Evolutionary conservation across 2,329 filamentous ascomycete species (phyloP).

Genomic region (Rhytidhysteron rufulum): DNA sequence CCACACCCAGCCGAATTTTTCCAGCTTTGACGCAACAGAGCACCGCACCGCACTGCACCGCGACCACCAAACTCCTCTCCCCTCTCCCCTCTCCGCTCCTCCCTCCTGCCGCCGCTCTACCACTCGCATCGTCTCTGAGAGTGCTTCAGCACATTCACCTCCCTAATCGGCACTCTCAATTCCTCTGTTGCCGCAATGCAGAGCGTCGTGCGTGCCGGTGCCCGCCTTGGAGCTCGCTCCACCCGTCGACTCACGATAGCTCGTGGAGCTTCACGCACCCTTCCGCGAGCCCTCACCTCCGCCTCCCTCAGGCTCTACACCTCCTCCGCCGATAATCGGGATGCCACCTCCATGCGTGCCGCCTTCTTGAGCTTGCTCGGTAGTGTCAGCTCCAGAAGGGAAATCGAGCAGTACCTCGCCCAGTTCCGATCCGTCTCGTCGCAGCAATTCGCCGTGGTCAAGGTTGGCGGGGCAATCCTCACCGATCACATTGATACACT

Average conservation of each 20-base stretch:
- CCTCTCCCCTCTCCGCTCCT: background rate
- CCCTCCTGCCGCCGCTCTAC: background rate
- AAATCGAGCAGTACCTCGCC: conserved; percentile 95
- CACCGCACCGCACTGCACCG: too few relatives aligned
- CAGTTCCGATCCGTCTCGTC: conserved; percentile 96
- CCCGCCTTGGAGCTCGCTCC: conserved; percentile 32
- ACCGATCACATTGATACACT: conserved; percentile 91
- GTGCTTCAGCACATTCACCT: background rate
- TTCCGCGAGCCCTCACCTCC: conserved; percentile 30
- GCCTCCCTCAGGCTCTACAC: conserved; percentile 29
- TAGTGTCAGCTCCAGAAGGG: conserved; percentile 92
- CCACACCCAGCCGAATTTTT: too few relatives aligned
- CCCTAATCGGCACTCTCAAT: background rate
- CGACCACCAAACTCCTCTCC: background rate
- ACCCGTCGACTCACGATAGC: conserved; percentile 28
- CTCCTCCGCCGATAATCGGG: conserved; percentile 28
- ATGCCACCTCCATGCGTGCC: conserved; percentile 43
- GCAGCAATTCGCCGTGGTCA: conserved; percentile 97
- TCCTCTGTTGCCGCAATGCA: conserved; percentile 22
- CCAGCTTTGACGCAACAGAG: too few relatives aligned
- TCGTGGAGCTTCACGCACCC: conserved; percentile 19
- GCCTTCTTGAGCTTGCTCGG: conserved; percentile 88
- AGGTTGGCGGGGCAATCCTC: conserved; percentile 93
- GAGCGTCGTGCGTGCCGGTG: conserved; percentile 34
- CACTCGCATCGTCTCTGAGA: background rate